phyloP scores from a whole-genome alignment of 2,329 filamentous ascomycete species.

The Exophiala dermatitidis region DNA sequence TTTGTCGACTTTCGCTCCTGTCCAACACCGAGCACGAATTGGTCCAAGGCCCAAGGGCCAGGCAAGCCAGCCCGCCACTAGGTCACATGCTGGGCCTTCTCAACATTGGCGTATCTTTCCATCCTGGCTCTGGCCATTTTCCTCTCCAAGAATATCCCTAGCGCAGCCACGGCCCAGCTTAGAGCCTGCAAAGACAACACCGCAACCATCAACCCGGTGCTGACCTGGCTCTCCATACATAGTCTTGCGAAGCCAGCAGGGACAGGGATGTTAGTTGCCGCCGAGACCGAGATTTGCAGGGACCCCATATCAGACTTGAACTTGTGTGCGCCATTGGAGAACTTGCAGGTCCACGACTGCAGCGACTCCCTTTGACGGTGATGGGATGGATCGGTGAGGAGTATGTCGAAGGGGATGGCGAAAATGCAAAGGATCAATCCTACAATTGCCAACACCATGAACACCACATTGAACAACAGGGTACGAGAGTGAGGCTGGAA shows the following conservation, averaged over 20 bases:
- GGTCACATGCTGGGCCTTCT: constrained; percentile 6
- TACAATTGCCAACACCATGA: constrained; percentile 8
- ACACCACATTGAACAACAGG: constrained; percentile 19
- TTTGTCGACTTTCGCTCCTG: too few species aligned
- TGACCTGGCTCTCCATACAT: constrained; percentile 34
- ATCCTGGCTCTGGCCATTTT: constrained; percentile 36
- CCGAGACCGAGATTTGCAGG: constrained; percentile 19
- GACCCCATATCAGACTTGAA: constrained; percentile 20
- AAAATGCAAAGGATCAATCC: constrained; percentile 17
- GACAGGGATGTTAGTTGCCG: constrained; percentile 20
- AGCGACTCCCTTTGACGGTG: constrained; percentile 19
- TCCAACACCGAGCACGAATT: too few species aligned
- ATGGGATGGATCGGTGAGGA: constrained; percentile 9
- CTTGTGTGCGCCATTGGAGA: constrained; percentile 16
- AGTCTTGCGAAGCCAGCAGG: constrained; percentile 35
- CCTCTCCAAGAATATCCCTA: constrained; percentile 15
- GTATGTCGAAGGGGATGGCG: constrained; percentile 22
- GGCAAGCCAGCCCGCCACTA: background rate
- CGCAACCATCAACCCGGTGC: constrained; percentile 33
- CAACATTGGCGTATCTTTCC: constrained; percentile 13
- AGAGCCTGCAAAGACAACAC: constrained; percentile 29
- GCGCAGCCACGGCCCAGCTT: constrained; percentile 29
- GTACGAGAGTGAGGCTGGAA: constrained; percentile 22
- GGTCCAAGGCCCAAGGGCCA: background rate
- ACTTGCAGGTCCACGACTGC: constrained; percentile 26